A percentile compares a stretch with the other conserved stretches of the same genome.
Evolutionary conservation across 306 rosid genomes (phyloP).

Genomic region (Glycyrrhiza uralensis): DNA sequence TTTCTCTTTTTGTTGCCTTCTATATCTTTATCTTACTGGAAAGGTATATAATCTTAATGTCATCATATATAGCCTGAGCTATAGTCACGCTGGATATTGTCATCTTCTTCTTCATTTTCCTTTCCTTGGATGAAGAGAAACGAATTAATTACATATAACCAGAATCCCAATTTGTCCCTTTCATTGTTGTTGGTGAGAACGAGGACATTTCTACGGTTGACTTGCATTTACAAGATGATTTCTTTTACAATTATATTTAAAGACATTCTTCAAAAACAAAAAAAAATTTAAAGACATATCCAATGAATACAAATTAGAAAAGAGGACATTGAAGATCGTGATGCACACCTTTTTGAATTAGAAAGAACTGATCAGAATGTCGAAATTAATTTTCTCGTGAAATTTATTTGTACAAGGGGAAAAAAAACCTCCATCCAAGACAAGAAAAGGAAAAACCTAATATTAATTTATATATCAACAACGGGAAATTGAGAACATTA

Average conservation of each 20-base stretch:
- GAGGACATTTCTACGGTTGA: slow-evolving; percentile 9
- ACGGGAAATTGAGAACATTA: too few relatives aligned
- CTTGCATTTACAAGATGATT: not conserved
- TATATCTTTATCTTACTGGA: too few relatives aligned
- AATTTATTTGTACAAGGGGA: not conserved
- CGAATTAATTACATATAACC: not conserved
- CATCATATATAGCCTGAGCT: too few relatives aligned
- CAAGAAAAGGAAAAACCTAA: not conserved
- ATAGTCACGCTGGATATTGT: too few relatives aligned
- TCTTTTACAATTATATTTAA: not conserved
- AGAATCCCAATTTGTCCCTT: not conserved
- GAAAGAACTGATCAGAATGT: too few relatives aligned
- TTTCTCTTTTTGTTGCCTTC: not conserved
- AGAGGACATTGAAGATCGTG: not conserved
- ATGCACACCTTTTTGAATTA: not conserved
- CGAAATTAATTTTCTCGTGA: not conserved
- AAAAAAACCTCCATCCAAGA: too few relatives aligned
- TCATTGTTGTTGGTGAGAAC: slow-evolving; percentile 13
- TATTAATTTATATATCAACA: too few relatives aligned
- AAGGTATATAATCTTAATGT: too few relatives aligned
- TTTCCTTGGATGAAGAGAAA: not conserved
- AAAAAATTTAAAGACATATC: too few relatives aligned
- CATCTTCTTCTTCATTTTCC: not conserved
- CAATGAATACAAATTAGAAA: too few relatives aligned
- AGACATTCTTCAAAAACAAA: too few relatives aligned